Conservation (phyloP, 805 yeast genomes). For the Candida adriatica region DNA sequence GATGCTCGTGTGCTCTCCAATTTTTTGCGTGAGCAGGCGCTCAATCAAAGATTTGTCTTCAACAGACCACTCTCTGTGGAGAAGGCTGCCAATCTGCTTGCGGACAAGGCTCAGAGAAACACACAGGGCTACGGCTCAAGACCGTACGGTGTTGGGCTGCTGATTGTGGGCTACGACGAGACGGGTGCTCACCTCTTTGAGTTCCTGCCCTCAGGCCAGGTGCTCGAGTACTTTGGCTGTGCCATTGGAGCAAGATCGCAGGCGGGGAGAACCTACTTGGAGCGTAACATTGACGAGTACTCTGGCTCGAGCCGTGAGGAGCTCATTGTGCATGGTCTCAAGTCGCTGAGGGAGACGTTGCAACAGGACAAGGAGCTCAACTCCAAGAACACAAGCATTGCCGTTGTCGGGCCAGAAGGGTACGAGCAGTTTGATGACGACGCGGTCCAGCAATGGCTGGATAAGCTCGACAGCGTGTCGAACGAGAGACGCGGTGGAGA, state of each 20-base stretch:
- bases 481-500: slow-evolving; percentile 40
- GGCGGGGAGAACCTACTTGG: slow-evolving; percentile 94
- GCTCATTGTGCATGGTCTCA: slow-evolving; percentile 77
- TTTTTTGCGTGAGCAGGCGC: slow-evolving; percentile 84
- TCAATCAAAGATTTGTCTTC: slow-evolving; percentile 77
- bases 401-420: slow-evolving; percentile 81
- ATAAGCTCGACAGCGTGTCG: slow-evolving; percentile 59
- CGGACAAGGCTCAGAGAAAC: slow-evolving; percentile 95
- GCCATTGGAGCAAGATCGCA: slow-evolving; percentile 99
- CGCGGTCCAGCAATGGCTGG: slow-evolving; percentile 76
- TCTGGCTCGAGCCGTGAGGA: slow-evolving; percentile 57
- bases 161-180: slow-evolving; percentile 87
- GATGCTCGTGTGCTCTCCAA: slow-evolving; percentile 94
- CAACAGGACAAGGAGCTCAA: slow-evolving; percentile 92
- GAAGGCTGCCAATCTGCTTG: slow-evolving; percentile 77
- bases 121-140: slow-evolving; percentile 95
- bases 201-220: slow-evolving; percentile 94
- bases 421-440: slow-evolving; percentile 81
- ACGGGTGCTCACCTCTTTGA: slow-evolving; percentile 92
- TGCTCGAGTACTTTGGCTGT: slow-evolving; percentile 83
- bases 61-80: slow-evolving; percentile 80
- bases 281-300: slow-evolving; percentile 71
- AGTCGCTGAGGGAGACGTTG: slow-evolving; percentile 88
- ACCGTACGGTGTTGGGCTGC: slow-evolving; percentile 96
- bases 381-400: slow-evolving; percentile 78